Evolutionary conservation across 805 yeast species (phyloP).

Genomic region (Kuraishia hungarica): DNA sequence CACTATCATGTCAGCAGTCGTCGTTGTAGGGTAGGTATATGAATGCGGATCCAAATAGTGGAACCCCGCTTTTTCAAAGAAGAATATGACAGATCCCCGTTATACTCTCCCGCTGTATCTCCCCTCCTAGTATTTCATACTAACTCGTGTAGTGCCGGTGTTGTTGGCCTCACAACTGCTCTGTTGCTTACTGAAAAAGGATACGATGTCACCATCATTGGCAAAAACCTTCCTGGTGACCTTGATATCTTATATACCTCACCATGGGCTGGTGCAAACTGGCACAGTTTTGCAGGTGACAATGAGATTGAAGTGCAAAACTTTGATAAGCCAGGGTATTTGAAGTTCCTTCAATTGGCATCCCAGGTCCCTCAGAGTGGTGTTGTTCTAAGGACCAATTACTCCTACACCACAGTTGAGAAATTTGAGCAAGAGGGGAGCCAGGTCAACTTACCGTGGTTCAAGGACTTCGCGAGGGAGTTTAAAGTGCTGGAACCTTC

Average conservation of each 20-base stretch:
- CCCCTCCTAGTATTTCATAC: neutral
- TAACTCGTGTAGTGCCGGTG: constrained; percentile 31
- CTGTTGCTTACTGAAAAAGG: constrained; percentile 29
- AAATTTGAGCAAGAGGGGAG: constrained; percentile 8
- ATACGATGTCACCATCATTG: constrained; percentile 33
- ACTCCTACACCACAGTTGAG: constrained; percentile 10
- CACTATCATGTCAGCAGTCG: constrained; percentile 1
- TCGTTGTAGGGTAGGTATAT: constrained; percentile 4
- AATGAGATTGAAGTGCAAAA: constrained; percentile 22
- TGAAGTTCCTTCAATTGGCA: constrained; percentile 36
- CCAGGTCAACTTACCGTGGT: constrained; percentile 38
- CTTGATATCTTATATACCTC: constrained; percentile 33
- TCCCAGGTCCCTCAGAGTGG: constrained; percentile 41
- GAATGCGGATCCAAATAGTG: neutral
- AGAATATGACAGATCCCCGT: no score
- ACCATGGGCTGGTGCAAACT: constrained; percentile 78
- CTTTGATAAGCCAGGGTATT: constrained; percentile 42
- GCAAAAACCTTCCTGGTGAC: constrained; percentile 33
- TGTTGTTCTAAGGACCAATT: constrained; percentile 20
- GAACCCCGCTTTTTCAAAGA: no score
- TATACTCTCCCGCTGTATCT: no score
- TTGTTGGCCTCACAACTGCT: constrained; percentile 49
- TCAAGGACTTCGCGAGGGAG: constrained; percentile 30
- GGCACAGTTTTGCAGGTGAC: constrained; percentile 50
- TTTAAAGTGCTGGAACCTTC: constrained; percentile 22